phyloP scores from a whole-genome alignment of 75 land plant genomes.

The Gnetum montanum region DNA sequence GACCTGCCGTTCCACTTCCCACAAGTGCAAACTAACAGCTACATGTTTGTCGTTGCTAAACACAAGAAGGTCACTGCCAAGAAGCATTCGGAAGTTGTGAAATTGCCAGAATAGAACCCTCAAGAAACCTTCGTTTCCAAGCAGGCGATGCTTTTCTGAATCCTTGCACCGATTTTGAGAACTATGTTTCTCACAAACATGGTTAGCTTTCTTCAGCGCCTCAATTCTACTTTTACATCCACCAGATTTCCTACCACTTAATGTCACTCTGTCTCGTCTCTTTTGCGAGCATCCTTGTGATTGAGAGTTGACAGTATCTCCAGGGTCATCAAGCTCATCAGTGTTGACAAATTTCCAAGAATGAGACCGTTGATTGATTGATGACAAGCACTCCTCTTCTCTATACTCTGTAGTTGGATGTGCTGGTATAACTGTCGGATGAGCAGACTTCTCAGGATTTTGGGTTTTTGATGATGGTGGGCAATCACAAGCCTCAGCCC shows the following conservation, averaged over 20 bases:
- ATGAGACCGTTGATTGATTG: slow-evolving; percentile 7
- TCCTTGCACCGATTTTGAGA: slow-evolving; percentile 42
- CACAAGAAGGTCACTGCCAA: slow-evolving; percentile 92
- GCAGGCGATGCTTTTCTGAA: slow-evolving; percentile 52
- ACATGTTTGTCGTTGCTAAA: slow-evolving; percentile 98
- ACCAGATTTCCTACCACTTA: slow-evolving; percentile 27
- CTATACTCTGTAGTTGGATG: slow-evolving; percentile 7
- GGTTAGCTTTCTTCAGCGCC: slow-evolving; percentile 36
- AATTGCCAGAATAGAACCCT: slow-evolving; percentile 96
- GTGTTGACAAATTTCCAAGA: slow-evolving; percentile 8
- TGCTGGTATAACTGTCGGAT: slow-evolving; percentile 27
- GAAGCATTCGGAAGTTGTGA: slow-evolving; percentile 89
- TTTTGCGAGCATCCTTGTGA: slow-evolving; percentile 15
- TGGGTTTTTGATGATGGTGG: slow-evolving; percentile 38
- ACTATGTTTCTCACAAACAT: slow-evolving; percentile 61
- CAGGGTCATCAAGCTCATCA: slow-evolving; percentile 1
- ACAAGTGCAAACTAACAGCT: slow-evolving; percentile 94
- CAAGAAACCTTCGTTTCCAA: slow-evolving; percentile 54
- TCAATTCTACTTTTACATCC: slow-evolving; percentile 34
- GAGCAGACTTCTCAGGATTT: slow-evolving; percentile 17
- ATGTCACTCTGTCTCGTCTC: slow-evolving; percentile 27
- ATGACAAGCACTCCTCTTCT: slow-evolving; percentile 11
- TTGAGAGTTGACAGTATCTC: slow-evolving; percentile 4
- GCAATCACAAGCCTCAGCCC: slow-evolving; percentile 89
- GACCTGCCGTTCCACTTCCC: slow-evolving; percentile 92